Evolutionary conservation across 2,329 filamentous ascomycete species (phyloP), one percentile per base, ranked within the genome.

Genomic region (Furcasterigmium sp.): DNA sequence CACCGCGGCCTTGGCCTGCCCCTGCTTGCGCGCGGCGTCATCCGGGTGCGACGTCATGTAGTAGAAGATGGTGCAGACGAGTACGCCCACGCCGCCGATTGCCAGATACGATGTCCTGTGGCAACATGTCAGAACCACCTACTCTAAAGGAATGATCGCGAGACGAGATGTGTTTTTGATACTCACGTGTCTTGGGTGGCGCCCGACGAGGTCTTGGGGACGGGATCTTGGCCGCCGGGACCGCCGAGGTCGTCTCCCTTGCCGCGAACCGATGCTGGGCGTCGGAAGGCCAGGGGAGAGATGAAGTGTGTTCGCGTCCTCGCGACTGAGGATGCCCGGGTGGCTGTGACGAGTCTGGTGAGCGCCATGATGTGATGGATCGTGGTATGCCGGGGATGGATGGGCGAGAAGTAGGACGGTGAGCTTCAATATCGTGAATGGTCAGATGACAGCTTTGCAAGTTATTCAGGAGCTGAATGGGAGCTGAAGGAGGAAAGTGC

Each of bases 161-260:
- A 13, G 17, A 8, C 13, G 20, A 10, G 10, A n/a, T n/a, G 17
- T 20, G 7, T 23, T 15, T 2, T 14, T 15, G 3, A 19, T 19
- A 18, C 37, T 29, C 36, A 50, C 47, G 42, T 46, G 36, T 46
- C 47, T 20, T 50, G 47, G 5, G 40, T 35, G 3, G 19, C 5
- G 4, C 44, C 40, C 28, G 44, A 44, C 7, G 9, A 35, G 0
- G 44, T 19, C 19, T 32, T 32, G 29, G 46, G 46, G 8, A 48
- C 15, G 1, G 46, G 43, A 11, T 50, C 47, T 28, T 50, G 47
- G 1, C 47, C 47, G 2, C 43, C 43, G 13, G 47, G 47, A 1
- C 46, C 48, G 14, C 46, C 48, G 23, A 50, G 39, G 19, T 48
- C 46, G 18, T 47, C 46, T 30, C 9, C 35, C 25, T 19, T 48